Conservation (phyloP, 2,329 filamentous ascomycete species). For the Venturia aucupariae region DNA sequence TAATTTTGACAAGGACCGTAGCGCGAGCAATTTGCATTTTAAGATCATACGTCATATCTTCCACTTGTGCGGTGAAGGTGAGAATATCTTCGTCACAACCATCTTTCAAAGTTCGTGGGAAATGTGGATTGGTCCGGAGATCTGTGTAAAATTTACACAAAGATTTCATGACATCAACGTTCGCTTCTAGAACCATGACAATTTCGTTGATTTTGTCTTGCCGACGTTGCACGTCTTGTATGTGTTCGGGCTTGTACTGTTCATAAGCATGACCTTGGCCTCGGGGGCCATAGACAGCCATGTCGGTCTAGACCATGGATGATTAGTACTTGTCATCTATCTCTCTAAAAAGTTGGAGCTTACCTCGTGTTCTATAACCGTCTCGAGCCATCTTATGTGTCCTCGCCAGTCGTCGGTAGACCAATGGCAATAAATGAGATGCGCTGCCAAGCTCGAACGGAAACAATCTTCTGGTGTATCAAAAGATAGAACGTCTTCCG, state of each 20-base stretch:
- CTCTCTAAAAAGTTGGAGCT: neutral
- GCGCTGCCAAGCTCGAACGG: constrained; percentile 27
- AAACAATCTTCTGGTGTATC: constrained; percentile 25
- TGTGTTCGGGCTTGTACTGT: constrained; percentile 20
- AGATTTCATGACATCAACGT: constrained; percentile 28
- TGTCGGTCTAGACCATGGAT: neutral
- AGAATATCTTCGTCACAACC: constrained; percentile 16
- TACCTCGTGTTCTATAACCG: constrained; percentile 25
- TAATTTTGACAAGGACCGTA: constrained; percentile 27
- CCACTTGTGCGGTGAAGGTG: constrained; percentile 20
- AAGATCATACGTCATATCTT: constrained; percentile 28
- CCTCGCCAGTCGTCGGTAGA: constrained; percentile 34
- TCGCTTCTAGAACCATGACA: constrained; percentile 30
- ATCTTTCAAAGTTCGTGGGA: constrained; percentile 16
- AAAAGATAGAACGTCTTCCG: constrained; percentile 27
- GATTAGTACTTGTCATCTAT: neutral
- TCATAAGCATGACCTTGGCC: constrained; percentile 11
- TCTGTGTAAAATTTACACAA: constrained; percentile 20
- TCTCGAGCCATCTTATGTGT: constrained; percentile 34
- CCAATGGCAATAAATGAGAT: constrained; percentile 34
- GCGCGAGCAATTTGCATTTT: constrained; percentile 30
- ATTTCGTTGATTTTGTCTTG: constrained; percentile 31
- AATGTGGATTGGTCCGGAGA: constrained; percentile 18
- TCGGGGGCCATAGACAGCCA: neutral
- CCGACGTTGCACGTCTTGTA: constrained; percentile 25